phyloP scores from a whole-genome alignment of 2,329 filamentous ascomycete species.

The Colletotrichum kahawae region DNA sequence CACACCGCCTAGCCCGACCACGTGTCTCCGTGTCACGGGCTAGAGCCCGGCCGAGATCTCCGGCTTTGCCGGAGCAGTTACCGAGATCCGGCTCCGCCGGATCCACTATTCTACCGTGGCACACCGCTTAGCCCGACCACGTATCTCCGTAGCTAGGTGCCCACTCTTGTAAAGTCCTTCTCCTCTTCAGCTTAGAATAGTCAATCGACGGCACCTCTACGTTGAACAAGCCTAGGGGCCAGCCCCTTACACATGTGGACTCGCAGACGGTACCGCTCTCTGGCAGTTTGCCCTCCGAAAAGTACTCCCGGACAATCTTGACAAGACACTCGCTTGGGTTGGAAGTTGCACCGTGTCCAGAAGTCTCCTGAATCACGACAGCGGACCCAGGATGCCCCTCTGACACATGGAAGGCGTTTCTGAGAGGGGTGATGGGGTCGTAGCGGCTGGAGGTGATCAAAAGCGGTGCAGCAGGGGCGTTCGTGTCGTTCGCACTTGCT shows the following conservation, averaged over 20 bases:
- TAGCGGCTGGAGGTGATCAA: slow-evolving; percentile 39
- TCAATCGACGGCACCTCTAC: no score
- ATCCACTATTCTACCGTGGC: no score
- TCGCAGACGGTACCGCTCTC: background rate
- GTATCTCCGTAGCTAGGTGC: no score
- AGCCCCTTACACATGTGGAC: background rate
- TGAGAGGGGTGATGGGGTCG: slow-evolving; percentile 44
- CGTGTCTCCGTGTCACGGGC: no score
- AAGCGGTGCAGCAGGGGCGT: slow-evolving; percentile 37
- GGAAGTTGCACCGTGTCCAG: slow-evolving; percentile 21
- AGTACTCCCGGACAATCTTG: background rate
- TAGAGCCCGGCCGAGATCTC: no score
- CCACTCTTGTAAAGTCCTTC: no score
- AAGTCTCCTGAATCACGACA: background rate
- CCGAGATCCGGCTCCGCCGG: no score
- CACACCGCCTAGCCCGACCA: no score
- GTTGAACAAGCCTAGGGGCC: no score
- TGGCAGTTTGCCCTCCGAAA: background rate
- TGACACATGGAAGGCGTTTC: slow-evolving; percentile 29
- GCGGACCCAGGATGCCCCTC: slow-evolving; percentile 13
- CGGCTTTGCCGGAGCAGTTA: no score
- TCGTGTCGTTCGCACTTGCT: background rate
- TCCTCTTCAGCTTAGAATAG: no score
- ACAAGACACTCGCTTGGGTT: slow-evolving; percentile 28
- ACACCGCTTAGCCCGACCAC: no score